Base-by-base conservation (phyloP, 805 yeast species). In the Scheffersomyces amazonensis region DNA sequence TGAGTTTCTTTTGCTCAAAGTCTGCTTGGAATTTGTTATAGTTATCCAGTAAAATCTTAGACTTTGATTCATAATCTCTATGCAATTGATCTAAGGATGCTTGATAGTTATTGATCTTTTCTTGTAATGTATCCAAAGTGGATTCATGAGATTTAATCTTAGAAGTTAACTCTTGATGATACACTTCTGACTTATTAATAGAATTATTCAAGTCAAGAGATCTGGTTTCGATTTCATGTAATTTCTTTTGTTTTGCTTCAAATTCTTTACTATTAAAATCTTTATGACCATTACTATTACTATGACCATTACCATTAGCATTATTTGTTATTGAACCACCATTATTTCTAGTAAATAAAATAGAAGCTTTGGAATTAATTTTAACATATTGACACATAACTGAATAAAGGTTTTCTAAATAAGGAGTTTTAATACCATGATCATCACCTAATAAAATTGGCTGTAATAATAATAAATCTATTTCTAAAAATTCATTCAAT, bases 401-500 rank as follows among this genome's bases (percentile, higher is more conserved):
- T 2, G 96, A 88, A 56, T 87, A 90, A 40, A 87, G 64, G 49
- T 87, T 87, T 63, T 90, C 97, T 57, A 90, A 69, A 57, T 90
- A 90, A 2, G 97, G 96, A 0, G 96, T 87, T 56, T 84, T 83
- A 38, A 88, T 81, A 34, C 83, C 81, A 54, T 78, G 77, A 56
- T 89, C 96, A 63, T 89, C 96, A n/a, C 93, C 96, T 40, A 89
- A 69, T 39, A 90, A 66, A 36, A 90, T 90, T 4, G 96, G 95
- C 54, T 88, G 95, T 44, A 90, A 73, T 37, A 90, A 65, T 31
- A 88, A 66, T 54, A 88, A 70, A 63, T 90, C 97, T 30, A 85
- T 69, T 43, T 83, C 79, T 42, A 87, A 58, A 5, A 7, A 13
- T 8, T 27, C 30, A 31, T 76, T 78, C 22, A 44, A 43, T 34